Evolutionary conservation across 148 eudicot genomes (phyloP).

Genomic region (Simmondsia chinensis): DNA sequence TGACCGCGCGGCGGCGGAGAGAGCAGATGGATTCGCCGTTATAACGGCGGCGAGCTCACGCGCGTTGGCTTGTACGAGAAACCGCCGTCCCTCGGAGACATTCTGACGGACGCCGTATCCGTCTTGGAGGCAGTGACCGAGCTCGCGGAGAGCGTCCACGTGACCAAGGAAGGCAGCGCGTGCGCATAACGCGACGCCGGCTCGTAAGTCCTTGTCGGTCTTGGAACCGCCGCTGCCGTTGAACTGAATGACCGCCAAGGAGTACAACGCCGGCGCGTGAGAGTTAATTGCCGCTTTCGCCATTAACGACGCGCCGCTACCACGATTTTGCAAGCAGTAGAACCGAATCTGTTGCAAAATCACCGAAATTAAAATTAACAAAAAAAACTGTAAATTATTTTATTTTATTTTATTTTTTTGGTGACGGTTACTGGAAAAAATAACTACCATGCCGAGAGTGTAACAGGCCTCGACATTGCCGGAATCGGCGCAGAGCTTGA

Average conservation of each 20-base stretch:
- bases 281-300: constrained; percentile 68
- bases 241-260: constrained; percentile 73
- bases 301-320: constrained; percentile 61
- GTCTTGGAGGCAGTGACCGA: constrained; percentile 94
- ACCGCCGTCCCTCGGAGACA: constrained; percentile 71
- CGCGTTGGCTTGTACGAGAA: constrained; percentile 88
- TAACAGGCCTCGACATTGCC: constrained; percentile 79
- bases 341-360: constrained; percentile 50
- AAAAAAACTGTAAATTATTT: too few relatives aligned
- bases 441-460: constrained; percentile 78
- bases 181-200: constrained; percentile 86
- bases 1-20: constrained; percentile 1
- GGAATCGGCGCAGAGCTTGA: constrained; percentile 57
- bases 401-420: too few relatives aligned
- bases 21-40: neutral
- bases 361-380: neutral
- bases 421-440: too few relatives aligned
- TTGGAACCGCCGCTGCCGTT: constrained; percentile 83
- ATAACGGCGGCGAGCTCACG: constrained; percentile 70
- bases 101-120: constrained; percentile 98
- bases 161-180: constrained; percentile 91
- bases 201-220: constrained; percentile 67
- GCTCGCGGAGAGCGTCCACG: constrained; percentile 83
- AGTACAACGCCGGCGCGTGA: constrained; percentile 66
- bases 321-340: constrained; percentile 59